Evolutionary conservation across 73 alveolate genomes (phyloP).

Genomic region (Tetrahymena malaccensis): DNA sequence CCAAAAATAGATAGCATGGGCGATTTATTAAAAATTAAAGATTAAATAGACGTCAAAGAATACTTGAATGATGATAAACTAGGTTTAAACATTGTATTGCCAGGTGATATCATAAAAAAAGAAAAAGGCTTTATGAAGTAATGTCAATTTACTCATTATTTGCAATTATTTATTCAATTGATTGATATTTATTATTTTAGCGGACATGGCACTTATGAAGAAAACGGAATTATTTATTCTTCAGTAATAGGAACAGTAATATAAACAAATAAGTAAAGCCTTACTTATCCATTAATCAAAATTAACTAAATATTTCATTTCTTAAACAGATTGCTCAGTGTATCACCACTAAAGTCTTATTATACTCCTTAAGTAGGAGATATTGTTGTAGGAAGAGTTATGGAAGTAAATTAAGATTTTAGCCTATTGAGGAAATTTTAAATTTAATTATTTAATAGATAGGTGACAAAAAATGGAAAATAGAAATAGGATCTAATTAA

Average conservation of each 20-base stretch:
- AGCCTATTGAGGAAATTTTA: not conserved
- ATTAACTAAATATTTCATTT: not conserved
- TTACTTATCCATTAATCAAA: not conserved
- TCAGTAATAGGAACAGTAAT: conserved; percentile 37
- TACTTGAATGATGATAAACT: not conserved
- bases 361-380: conserved; percentile 45
- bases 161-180: not conserved
- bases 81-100: not conserved
- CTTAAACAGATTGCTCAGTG: conserved; percentile 16
- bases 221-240: conserved; percentile 31
- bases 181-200: not conserved
- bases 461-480: conserved; percentile 49
- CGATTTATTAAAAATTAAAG: not conserved
- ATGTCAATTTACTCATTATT: not conserved
- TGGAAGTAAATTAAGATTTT: not conserved
- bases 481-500: conserved; percentile 41
- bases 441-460: not conserved
- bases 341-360: conserved; percentile 24
- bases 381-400: conserved; percentile 43
- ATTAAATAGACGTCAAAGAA: not conserved
- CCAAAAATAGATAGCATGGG: not conserved
- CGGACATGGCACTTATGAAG: conserved; percentile 49
- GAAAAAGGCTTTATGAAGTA: not conserved
- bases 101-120: not conserved
- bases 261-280: conserved; percentile 21